Evolutionary conservation across 208 protist species (phyloP).

Genomic region (Leishmania guyanensis): DNA sequence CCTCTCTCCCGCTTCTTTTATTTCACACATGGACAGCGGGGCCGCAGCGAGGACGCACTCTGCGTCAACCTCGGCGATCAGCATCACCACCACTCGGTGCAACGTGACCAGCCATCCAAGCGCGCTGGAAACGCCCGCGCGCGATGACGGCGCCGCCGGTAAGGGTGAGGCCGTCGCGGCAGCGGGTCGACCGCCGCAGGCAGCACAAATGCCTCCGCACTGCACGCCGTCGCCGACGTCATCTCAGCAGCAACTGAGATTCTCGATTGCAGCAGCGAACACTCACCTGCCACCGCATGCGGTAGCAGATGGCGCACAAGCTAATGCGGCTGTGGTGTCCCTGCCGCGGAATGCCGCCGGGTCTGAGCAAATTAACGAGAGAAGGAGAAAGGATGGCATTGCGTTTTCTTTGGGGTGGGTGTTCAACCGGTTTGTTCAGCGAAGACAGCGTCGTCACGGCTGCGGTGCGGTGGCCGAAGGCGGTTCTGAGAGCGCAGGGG

Average conservation of each 20-base stretch:
- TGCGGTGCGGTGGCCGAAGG: neutral
- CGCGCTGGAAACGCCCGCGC: neutral
- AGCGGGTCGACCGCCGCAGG: constrained; percentile 4
- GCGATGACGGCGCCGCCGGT: neutral
- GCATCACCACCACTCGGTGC: neutral
- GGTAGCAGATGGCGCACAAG: neutral
- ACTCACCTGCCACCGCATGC: neutral
- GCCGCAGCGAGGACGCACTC: neutral
- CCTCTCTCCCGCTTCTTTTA: neutral
- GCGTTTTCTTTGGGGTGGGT: neutral
- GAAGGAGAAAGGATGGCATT: neutral
- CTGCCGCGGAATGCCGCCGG: neutral
- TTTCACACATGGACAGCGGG: neutral
- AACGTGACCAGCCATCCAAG: neutral
- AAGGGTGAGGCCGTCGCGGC: neutral
- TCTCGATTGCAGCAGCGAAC: neutral
- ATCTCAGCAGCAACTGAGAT: neutral
- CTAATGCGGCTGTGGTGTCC: neutral
- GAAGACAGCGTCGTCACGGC: neutral
- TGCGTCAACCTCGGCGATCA: constrained; percentile 3
- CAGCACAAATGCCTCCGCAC: neutral
- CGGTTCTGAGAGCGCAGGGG: neutral
- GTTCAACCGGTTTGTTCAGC: neutral
- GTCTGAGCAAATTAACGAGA: neutral
- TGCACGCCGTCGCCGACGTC: neutral